Base-by-base conservation (phyloP, 768 basidiomycete genomes). In the Pulveroboletus sp. region DNA sequence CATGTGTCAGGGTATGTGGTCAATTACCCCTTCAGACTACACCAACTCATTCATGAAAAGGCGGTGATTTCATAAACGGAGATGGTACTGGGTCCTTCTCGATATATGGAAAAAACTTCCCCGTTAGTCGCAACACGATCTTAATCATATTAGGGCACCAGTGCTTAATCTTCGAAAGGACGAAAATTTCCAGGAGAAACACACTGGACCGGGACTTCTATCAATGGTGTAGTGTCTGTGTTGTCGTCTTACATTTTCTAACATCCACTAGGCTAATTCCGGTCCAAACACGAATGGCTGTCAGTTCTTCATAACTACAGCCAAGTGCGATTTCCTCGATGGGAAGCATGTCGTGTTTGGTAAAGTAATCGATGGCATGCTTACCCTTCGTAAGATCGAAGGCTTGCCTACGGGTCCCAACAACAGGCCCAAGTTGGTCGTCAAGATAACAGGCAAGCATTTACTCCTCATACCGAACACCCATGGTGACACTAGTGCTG, bases 301-400 rank as follows among this genome's bases (percentile, higher is more conserved):
- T 67, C 93, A 92, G 82, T 99, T 98, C 75, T 99, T 99, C 76
- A 85, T 99, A 64, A 99, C 97, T 0, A 94, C 91, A 2, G 90
- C 84, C 9, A 87, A 90, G 57, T 95, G 94, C 55, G 91, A 94
- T 53, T 98, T 98, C 69, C 80, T 99, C 37, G 94, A 99, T 64
- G 90, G 84, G 56, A 92, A 94, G 67, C 93, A 95, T 64, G 87
- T 94, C 57, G 92, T 94, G 2, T 97, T 97, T 59, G 93, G 93
- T 6, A 84, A 79, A 56, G 88, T 95, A 31, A 80, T 90, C 53
- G 91, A 97, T 49, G 92, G 92, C 21, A 90, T 98, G 87, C 80
- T 99, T 50, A 95, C 93, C 4, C 75, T 99, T 43, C 78, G 95
- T 55, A 98, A 97, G 67, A 90, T 99, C 47, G 97, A 99, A 72